phyloP scores from a whole-genome alignment of 768 basidiomycete species.

The Mycena epipterygia region DNA sequence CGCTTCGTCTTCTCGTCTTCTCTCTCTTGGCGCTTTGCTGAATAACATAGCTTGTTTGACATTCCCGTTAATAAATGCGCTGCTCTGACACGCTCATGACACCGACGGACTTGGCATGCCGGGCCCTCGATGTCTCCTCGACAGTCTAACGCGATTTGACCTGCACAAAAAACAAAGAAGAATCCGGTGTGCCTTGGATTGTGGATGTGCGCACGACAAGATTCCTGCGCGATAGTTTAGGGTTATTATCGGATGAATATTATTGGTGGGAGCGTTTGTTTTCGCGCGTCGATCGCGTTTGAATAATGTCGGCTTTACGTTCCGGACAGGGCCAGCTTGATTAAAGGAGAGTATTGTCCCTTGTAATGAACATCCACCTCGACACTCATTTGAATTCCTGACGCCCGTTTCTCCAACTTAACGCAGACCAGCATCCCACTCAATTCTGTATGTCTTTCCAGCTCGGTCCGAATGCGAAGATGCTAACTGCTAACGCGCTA shows the following conservation, averaged over 20 bases:
- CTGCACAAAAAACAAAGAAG: background rate
- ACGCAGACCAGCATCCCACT: background rate
- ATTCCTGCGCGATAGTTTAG: no score
- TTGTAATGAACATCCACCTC: background rate
- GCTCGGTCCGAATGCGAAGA: slow-evolving; percentile 3
- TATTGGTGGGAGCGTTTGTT: background rate
- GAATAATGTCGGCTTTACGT: background rate
- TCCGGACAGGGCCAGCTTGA: background rate
- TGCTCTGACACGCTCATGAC: background rate
- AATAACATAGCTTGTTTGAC: slow-evolving; percentile 24
- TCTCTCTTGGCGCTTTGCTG: background rate
- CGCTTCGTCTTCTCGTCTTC: slow-evolving; percentile 4
- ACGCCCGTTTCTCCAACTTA: background rate
- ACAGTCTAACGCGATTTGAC: background rate
- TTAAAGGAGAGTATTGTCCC: background rate
- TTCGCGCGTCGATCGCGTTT: background rate
- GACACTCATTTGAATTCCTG: background rate
- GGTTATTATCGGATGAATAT: background rate
- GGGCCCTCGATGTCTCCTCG: background rate
- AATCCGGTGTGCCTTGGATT: background rate
- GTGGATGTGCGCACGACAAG: background rate
- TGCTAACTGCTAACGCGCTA: background rate
- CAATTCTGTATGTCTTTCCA: background rate
- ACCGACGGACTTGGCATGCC: background rate
- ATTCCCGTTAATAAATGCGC: slow-evolving; percentile 8